Conservation (phyloP, 225 moss, liverwort and hornwort species). For the Thuidium tamariscinum region DNA sequence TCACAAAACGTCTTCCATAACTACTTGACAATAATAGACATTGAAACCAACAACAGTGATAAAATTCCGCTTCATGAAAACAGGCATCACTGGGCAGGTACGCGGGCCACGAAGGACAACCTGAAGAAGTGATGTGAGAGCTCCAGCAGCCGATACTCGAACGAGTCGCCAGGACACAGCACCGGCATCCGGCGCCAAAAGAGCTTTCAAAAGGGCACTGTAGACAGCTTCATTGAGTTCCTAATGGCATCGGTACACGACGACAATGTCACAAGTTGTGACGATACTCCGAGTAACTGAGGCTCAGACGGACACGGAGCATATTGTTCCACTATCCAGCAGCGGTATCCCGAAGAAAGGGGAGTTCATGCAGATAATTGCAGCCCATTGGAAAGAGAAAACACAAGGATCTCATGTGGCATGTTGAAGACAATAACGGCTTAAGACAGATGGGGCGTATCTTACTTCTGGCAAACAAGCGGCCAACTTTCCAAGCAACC, state of each 20-base stretch:
- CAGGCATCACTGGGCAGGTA: not conserved
- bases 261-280: not conserved
- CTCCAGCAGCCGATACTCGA: constrained; percentile 81
- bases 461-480: constrained; percentile 79
- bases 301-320: not conserved
- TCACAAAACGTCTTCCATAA: not conserved
- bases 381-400: not conserved
- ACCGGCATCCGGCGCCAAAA: constrained; percentile 70
- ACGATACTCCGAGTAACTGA: not conserved
- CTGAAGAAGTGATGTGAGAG: constrained; percentile 90
- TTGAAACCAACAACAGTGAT: not conserved
- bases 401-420: not conserved
- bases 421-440: not conserved
- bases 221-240: constrained; percentile 72
- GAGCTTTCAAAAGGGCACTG: constrained; percentile 67
- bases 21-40: not conserved
- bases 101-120: constrained; percentile 8
- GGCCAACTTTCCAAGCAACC: constrained; percentile 87
- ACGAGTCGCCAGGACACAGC: constrained; percentile 84
- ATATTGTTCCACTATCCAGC: not conserved
- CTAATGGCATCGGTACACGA: constrained; percentile 12
- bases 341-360: not conserved
- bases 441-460: not conserved
- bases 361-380: not conserved
- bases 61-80: not conserved